phyloP scores from a whole-genome alignment of 1,284 basidiomycete species.

The Exobasidium rhododendri region DNA sequence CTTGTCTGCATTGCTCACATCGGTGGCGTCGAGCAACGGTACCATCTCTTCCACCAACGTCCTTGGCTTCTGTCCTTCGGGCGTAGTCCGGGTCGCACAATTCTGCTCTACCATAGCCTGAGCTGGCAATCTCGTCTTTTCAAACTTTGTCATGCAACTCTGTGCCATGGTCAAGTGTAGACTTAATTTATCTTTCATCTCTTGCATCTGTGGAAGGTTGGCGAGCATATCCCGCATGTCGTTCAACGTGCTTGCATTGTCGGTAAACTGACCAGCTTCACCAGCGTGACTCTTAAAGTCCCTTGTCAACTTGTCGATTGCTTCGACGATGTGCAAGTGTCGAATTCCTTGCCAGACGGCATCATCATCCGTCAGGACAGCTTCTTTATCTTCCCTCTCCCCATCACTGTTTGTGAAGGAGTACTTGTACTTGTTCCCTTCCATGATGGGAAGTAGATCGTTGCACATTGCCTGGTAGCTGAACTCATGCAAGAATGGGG shows the following conservation, averaged over 20 bases:
- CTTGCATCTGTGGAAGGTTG: slow-evolving; percentile 87
- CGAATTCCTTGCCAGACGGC: slow-evolving; percentile 85
- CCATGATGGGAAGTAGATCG: slow-evolving; percentile 76
- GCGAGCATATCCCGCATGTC: slow-evolving; percentile 99
- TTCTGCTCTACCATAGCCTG: slow-evolving; percentile 87
- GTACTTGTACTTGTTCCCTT: slow-evolving; percentile 80
- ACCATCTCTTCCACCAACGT: slow-evolving; percentile 95
- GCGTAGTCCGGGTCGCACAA: slow-evolving; percentile 47
- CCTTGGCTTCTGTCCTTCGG: slow-evolving; percentile 47
- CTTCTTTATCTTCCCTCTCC: slow-evolving; percentile 79
- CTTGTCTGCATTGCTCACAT: slow-evolving; percentile 70
- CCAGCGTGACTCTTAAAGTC: slow-evolving; percentile 91
- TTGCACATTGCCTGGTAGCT: slow-evolving; percentile 99
- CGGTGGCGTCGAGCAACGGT: slow-evolving; percentile 80
- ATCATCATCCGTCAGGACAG: slow-evolving; percentile 78
- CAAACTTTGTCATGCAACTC: slow-evolving; percentile 91
- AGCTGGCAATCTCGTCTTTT: slow-evolving; percentile 77
- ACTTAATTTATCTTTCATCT: slow-evolving; percentile 93
- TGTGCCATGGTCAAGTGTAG: slow-evolving; percentile 96
- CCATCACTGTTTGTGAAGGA: slow-evolving; percentile 60
- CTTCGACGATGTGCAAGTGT: slow-evolving; percentile 97
- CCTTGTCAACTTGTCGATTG: slow-evolving; percentile 89
- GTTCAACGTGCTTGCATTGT: slow-evolving; percentile 73
- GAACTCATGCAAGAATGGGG: slow-evolving; percentile 93
- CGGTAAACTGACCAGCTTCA: slow-evolving; percentile 79